Base-by-base conservation (phyloP, 1,139 yeast genomes). In the Wickerhamomyces sp. region DNA sequence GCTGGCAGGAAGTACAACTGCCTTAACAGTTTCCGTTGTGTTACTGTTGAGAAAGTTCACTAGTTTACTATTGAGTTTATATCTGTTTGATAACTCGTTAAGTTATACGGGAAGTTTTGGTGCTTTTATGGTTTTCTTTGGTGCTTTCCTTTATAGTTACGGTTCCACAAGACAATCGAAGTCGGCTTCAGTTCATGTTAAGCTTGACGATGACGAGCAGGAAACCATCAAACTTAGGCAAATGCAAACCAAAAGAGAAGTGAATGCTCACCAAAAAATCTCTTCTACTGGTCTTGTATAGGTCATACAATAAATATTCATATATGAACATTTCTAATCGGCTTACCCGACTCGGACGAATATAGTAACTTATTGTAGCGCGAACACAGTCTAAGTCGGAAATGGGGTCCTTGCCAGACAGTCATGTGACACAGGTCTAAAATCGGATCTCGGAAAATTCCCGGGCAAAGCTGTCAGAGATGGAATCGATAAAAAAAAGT, bases 1-100 rank as follows among this genome's bases (percentile, higher is more conserved):
- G 56, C 65, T 84, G 26, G 80, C 84, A 0, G 79, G 84, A 8
- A 65, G 64, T 30, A 69, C 81, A 1, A 68, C 78, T 30, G 84
- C 91, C 0, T 61, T 84, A 41, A 79, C 87, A 0, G 78, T 84
- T 2, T 73, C 81, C 0, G 75, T 84, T 27, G 76, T 81, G 1
- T 66, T 84, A 29, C 68, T 81, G 44, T 64, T 81, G 8, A 71
- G 93, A 41, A 82, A 84, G 59, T 77, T 84, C 51, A 62, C 75
- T 10, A 81, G 88, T 49, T 64, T 85, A 45, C 50, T 79, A 30
- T 54, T 84, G 27, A 81, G 88, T 50, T 69, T 72, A 45, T 64
- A 62, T 50, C 50, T 79, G 30, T 81, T 77, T 66, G 73, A 67
- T 35, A 78, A 74, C 54, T 50, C 57, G 4, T 56, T 81, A 44